A percentile compares a stretch with the other conserved stretches of the same genome.
phyloP scores from a whole-genome alignment of 2,329 filamentous ascomycete genomes.

The Colletotrichum theobromicola region DNA sequence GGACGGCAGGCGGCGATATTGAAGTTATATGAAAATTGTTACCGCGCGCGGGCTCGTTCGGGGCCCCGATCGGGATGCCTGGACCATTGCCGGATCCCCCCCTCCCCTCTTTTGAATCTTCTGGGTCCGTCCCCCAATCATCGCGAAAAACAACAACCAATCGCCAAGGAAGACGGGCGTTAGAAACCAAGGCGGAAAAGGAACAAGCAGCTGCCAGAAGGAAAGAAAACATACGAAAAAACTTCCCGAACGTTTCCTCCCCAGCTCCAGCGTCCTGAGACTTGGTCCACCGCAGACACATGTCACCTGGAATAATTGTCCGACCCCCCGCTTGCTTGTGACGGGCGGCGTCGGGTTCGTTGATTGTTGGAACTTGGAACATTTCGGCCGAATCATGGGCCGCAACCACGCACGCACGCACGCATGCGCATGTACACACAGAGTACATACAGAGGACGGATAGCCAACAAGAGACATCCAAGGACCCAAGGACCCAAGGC shows the following conservation, averaged over 20 bases:
- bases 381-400: constrained; percentile 4
- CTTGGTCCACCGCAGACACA: constrained; percentile 8
- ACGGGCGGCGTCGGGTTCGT: not conserved
- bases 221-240: not conserved
- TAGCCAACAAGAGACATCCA: not conserved
- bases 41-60: not conserved
- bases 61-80: not conserved
- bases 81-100: not conserved
- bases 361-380: not conserved
- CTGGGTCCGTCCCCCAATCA: not conserved
- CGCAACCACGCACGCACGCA: not conserved
- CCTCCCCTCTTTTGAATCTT: too few species aligned
- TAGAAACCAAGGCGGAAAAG: not conserved
- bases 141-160: not conserved
- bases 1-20: not conserved
- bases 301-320: constrained; percentile 5
- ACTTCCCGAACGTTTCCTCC: not conserved
- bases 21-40: not conserved
- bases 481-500: not conserved
- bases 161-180: not conserved
- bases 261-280: not conserved
- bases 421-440: not conserved
- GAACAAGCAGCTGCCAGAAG: not conserved
- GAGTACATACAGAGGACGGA: too few species aligned
- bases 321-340: not conserved